A percentile compares a stretch with the other conserved stretches of the same genome.
Conservation (phyloP, 768 basidiomycete genomes). For the Cystofilobasidium capitatum region DNA sequence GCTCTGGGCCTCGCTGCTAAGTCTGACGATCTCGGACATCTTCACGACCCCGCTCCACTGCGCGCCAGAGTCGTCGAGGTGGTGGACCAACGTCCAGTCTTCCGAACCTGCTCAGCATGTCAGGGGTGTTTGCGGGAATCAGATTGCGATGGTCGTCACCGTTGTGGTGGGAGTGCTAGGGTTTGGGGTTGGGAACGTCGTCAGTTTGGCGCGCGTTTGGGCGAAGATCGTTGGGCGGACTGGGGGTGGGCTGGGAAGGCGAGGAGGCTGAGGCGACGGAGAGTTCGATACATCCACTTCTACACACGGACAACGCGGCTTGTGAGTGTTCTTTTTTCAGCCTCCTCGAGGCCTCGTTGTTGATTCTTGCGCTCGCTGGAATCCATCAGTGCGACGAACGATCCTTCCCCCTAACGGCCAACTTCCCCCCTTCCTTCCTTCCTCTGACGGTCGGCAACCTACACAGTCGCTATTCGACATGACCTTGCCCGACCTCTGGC, state of each 20-base stretch:
- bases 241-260: neutral
- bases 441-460: too few relatives aligned
- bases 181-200: conserved; percentile 15
- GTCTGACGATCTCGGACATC: conserved; percentile 82
- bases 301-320: too few relatives aligned
- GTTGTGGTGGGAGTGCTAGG: conserved; percentile 23
- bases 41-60: conserved; percentile 80
- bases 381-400: too few relatives aligned
- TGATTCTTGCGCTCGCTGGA: too few relatives aligned
- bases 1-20: conserved; percentile 82
- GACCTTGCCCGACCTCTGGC: too few relatives aligned
- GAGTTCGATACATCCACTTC: neutral
- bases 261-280: neutral
- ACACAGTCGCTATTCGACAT: too few relatives aligned
- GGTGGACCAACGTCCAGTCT: conserved; percentile 63
- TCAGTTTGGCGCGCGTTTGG: conserved; percentile 8
- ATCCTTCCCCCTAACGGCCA: too few relatives aligned
- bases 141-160: conserved; percentile 16
- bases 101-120: conserved; percentile 32
- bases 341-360: too few relatives aligned
- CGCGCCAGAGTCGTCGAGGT: conserved; percentile 49
- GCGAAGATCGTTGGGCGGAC: conserved; percentile 9
- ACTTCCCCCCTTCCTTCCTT: too few relatives aligned
- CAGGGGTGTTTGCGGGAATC: conserved; percentile 2
- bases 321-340: too few relatives aligned